A percentile compares a stretch with the other conserved stretches of the same genome.
These are phyloP conservation scores for Tetrapisispora phaffii DNA, from an alignment of 805 yeast genomes.

Conservation along the genomic window DNA sequence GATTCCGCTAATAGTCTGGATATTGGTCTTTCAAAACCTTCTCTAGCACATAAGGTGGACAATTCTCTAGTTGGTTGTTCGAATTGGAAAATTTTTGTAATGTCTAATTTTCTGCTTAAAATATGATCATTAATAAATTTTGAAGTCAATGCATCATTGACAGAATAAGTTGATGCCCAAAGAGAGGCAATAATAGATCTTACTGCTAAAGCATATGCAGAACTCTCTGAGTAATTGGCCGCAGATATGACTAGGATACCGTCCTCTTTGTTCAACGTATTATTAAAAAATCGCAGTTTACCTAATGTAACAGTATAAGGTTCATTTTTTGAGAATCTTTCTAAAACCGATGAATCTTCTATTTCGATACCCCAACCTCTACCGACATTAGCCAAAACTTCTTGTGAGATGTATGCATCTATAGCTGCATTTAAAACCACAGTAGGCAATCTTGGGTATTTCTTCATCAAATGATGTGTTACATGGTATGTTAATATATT, in stretches of 20 bases:
- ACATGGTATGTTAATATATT: constrained; percentile 66
- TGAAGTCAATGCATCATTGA: constrained; percentile 49
- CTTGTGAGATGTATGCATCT: constrained; percentile 62
- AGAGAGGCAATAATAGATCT: constrained; percentile 78
- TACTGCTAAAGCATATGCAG: constrained; percentile 55
- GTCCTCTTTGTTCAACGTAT: constrained; percentile 28
- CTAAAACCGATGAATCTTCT: constrained; percentile 54
- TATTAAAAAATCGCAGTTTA: constrained; percentile 43
- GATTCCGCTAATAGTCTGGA: constrained; percentile 85
- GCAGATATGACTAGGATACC: constrained; percentile 45
- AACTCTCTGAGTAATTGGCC: constrained; percentile 24
- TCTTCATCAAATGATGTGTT: constrained; percentile 59
- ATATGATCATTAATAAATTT: constrained; percentile 65
- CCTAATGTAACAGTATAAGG: constrained; percentile 62
- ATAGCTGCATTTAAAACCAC: constrained; percentile 66
- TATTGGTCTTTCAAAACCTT: constrained; percentile 63
- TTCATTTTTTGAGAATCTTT: constrained; percentile 59
- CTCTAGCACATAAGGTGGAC: constrained; percentile 63
- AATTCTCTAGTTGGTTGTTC: constrained; percentile 80
- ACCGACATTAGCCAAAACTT: constrained; percentile 57
- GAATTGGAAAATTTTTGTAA: constrained; percentile 67
- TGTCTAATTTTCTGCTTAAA: constrained; percentile 71
- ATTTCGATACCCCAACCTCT: constrained; percentile 82
- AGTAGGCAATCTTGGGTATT: constrained; percentile 85
- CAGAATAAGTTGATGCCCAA: constrained; percentile 46